Conservation (phyloP, 306 rosid species). For the Abrus pulchellus region DNA sequence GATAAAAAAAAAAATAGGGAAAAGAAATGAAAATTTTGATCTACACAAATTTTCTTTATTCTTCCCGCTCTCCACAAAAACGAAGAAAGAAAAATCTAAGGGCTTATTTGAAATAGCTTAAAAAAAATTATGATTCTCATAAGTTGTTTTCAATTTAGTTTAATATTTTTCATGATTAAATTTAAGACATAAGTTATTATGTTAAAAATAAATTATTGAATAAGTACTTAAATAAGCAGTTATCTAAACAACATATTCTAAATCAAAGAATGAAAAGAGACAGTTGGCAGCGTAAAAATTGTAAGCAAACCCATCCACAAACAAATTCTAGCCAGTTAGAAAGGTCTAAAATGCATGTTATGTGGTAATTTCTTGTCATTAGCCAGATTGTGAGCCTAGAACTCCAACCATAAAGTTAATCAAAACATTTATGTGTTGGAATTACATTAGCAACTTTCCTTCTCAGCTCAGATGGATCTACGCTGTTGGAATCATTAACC, state of each 20-base stretch:
- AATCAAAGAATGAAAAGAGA: not conserved
- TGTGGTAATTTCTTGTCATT: conserved; percentile 21
- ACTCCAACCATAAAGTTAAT: conserved; percentile 36
- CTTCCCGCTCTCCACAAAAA: not conserved
- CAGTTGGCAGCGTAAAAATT: not conserved
- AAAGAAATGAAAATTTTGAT: conserved; percentile 1
- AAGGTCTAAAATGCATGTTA: not conserved
- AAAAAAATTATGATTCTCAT: no score
- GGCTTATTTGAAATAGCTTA: no score
- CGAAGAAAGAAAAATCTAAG: not conserved
- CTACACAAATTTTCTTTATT: not conserved
- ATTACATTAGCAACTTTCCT: conserved; percentile 56
- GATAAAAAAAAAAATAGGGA: not conserved
- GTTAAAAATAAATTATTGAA: no score
- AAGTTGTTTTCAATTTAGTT: no score
- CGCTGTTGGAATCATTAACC: conserved; percentile 50
- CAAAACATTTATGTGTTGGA: conserved; percentile 43
- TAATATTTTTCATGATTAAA: no score
- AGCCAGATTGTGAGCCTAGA: conserved; percentile 2
- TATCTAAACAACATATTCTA: not conserved
- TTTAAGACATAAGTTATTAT: no score
- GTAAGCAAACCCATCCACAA: conserved; percentile 33
- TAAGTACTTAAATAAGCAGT: no score
- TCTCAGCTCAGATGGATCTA: conserved; percentile 56
- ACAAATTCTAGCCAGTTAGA: conserved; percentile 30